These are phyloP conservation scores for Boletus sp. DNA, from an alignment of 1,284 basidiomycete genomes.

Conservation along the genomic window DNA sequence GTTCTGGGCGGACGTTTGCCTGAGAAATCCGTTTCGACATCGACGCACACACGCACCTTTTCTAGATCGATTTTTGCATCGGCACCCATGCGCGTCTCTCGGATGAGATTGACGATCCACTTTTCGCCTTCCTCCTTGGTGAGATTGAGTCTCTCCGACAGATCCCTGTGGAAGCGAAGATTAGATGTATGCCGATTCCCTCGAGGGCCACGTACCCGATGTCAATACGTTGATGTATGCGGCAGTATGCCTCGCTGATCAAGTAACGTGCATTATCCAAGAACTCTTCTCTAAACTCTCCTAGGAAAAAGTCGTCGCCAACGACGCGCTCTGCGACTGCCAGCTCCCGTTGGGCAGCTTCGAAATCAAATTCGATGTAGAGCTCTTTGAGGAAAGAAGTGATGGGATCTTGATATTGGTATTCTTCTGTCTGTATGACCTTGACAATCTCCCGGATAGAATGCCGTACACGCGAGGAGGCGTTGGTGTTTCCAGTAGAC, in stretches of 20 bases:
- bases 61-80: slow-evolving; percentile 97
- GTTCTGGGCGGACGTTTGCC: slow-evolving; percentile 52
- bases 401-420: slow-evolving; percentile 92
- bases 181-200: not conserved
- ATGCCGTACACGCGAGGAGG: slow-evolving; percentile 74
- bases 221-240: slow-evolving; percentile 95
- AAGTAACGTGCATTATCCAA: slow-evolving; percentile 94
- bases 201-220: slow-evolving; percentile 63
- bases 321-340: slow-evolving; percentile 80
- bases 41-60: slow-evolving; percentile 51
- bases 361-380: slow-evolving; percentile 90
- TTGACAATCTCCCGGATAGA: slow-evolving; percentile 86
- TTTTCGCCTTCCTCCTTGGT: slow-evolving; percentile 94
- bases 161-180: slow-evolving; percentile 52
- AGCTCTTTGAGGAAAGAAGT: slow-evolving; percentile 92
- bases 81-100: slow-evolving; percentile 92
- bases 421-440: slow-evolving; percentile 89
- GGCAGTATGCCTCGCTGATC: slow-evolving; percentile 95
- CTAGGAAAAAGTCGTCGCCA: slow-evolving; percentile 91
- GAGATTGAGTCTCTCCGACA: slow-evolving; percentile 90
- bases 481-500: slow-evolving; percentile 44
- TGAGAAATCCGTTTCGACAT: slow-evolving; percentile 4
- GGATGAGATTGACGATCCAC: slow-evolving; percentile 98
- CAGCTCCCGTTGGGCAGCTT: slow-evolving; percentile 83
- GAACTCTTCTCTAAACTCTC: slow-evolving; percentile 87